These are phyloP conservation scores for Didymella pomorum DNA, from an alignment of 2,329 filamentous ascomycete species.

Conservation along the genomic window DNA sequence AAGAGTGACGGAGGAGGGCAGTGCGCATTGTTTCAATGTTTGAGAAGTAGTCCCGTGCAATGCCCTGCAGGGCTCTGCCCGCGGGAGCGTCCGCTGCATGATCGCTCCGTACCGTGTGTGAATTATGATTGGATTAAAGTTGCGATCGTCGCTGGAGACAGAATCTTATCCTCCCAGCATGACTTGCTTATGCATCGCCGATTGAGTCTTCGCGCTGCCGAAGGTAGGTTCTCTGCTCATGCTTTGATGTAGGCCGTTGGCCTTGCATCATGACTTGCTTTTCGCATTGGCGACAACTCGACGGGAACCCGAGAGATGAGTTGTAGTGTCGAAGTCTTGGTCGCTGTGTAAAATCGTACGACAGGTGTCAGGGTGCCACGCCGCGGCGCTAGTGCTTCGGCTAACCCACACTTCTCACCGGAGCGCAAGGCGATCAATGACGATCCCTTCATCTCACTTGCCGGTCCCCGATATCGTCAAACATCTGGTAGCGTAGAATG, in stretches of 20 bases:
- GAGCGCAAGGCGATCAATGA: neutral
- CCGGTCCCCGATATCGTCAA: neutral
- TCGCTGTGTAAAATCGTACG: neutral
- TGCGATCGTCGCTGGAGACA: neutral
- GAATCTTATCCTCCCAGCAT: neutral
- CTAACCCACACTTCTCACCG: neutral
- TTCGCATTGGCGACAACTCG: neutral
- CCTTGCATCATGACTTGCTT: neutral
- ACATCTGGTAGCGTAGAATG: neutral
- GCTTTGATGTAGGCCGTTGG: neutral
- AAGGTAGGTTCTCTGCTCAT: too few relatives aligned
- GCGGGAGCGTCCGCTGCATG: slow-evolving; percentile 4
- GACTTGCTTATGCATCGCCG: neutral
- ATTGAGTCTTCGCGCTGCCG: too few relatives aligned
- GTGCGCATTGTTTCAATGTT: slow-evolving; percentile 4
- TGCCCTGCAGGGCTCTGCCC: neutral
- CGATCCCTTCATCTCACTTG: neutral
- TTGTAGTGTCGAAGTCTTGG: neutral
- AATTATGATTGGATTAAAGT: neutral
- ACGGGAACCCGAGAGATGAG: neutral
- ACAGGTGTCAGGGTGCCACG: neutral
- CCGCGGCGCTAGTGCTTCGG: neutral
- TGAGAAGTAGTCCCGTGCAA: slow-evolving; percentile 2
- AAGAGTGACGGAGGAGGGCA: slow-evolving; percentile 1
- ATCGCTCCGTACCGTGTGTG: neutral